These are phyloP conservation scores for Podaxis rugospora DNA, from an alignment of 768 basidiomycete genomes.

Conservation along the genomic window DNA sequence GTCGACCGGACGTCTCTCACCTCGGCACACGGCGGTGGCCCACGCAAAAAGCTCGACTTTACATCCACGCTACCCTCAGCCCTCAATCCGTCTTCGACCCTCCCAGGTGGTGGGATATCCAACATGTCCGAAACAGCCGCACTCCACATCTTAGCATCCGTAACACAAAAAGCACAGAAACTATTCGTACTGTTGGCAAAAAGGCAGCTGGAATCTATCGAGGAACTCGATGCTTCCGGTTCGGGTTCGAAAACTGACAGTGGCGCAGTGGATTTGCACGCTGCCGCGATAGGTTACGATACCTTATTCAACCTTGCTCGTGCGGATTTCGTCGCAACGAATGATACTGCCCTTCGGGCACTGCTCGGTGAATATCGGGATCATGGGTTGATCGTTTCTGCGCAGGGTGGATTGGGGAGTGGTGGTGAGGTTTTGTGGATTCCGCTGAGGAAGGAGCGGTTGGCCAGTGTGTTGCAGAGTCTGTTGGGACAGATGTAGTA, in stretches of 20 bases:
- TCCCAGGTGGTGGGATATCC: constrained; percentile 11
- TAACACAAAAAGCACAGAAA: constrained; percentile 83
- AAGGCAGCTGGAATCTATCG: constrained; percentile 62
- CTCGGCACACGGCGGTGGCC: constrained; percentile 30
- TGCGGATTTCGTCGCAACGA: constrained; percentile 71
- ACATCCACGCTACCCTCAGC: constrained; percentile 4
- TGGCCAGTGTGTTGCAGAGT: constrained; percentile 41
- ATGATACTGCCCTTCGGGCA: constrained; percentile 77
- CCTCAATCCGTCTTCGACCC: constrained; percentile 21
- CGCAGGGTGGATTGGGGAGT: constrained; percentile 33
- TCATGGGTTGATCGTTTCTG: constrained; percentile 73
- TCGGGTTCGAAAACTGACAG: not conserved
- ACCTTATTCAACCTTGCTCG: constrained; percentile 69
- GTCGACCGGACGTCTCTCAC: constrained; percentile 59
- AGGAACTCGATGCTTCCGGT: constrained; percentile 31
- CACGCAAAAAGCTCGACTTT: too few species aligned
- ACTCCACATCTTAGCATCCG: constrained; percentile 77
- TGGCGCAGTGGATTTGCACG: constrained; percentile 38
- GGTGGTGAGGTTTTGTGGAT: constrained; percentile 79
- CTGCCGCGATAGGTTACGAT: constrained; percentile 59
- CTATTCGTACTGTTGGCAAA: constrained; percentile 70
- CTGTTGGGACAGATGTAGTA: constrained; percentile 12
- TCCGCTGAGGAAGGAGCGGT: constrained; percentile 73
- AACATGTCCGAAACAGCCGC: constrained; percentile 72
- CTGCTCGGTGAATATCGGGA: constrained; percentile 89